Evolutionary conservation across 2,329 filamentous ascomycete genomes (phyloP).

Genomic region (Aspergillus cejpii): DNA sequence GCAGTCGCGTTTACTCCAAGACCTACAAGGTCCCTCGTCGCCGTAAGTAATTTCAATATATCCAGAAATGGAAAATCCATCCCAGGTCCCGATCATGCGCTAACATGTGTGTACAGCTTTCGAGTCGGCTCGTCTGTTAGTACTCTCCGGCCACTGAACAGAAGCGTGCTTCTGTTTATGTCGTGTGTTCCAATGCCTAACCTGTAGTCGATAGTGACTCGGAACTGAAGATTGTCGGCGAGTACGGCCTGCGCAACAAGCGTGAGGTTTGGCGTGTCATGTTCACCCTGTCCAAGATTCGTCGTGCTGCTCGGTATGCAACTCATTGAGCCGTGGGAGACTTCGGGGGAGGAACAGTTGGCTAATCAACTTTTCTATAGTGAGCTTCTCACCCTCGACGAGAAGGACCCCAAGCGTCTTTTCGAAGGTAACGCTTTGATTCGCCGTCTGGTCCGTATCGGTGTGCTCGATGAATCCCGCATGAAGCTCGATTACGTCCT

Average conservation of each 20-base stretch:
- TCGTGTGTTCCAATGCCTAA: conserved; percentile 68
- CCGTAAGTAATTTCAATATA: conserved; percentile 46
- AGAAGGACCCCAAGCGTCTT: conserved; percentile 99
- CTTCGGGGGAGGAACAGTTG: conserved; percentile 1
- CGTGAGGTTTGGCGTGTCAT: conserved; percentile 99
- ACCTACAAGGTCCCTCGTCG: conserved; percentile 98
- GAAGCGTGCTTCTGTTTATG: conserved; percentile 96
- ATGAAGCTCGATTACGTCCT: conserved; percentile 99
- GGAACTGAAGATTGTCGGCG: conserved; percentile 98
- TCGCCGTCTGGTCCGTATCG: conserved; percentile 98
- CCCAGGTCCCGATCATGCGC: conserved; percentile 19
- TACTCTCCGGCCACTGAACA: conserved; percentile 89
- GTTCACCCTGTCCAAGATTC: conserved; percentile 99
- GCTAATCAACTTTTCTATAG: conserved; percentile 44
- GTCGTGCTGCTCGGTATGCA: conserved; percentile 97
- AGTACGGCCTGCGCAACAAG: conserved; percentile 99
- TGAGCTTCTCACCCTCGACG: conserved; percentile 99
- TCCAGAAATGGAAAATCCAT: conserved; percentile 9
- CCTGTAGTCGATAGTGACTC: conserved; percentile 79
- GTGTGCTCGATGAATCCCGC: conserved; percentile 99
- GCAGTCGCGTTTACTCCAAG: conserved; percentile 80
- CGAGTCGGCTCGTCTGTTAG: conserved; percentile 99
- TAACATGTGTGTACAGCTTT: conserved; percentile 56
- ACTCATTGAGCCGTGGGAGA: neutral
- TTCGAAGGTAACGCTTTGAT: conserved; percentile 99